phyloP scores from a whole-genome alignment of 1,284 basidiomycete species.

The Trichosporon ovoides region DNA sequence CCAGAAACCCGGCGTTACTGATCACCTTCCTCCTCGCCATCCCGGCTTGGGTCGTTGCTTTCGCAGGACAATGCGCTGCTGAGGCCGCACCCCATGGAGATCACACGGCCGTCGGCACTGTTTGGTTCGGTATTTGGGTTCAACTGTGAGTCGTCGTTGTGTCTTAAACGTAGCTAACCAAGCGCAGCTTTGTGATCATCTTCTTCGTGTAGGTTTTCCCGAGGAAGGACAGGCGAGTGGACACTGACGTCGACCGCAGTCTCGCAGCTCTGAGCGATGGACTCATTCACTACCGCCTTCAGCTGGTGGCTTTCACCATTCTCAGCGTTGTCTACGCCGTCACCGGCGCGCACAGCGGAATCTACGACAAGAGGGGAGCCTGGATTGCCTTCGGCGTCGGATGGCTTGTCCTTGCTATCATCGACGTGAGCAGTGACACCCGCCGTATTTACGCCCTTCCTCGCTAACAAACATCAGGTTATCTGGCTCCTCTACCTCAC shows the following conservation, averaged over 20 bases:
- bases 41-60: conserved; percentile 88
- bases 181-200: conserved; percentile 36
- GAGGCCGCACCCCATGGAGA: conserved; percentile 10
- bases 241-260: neutral
- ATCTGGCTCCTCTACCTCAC: conserved; percentile 96
- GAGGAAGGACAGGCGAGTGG: neutral
- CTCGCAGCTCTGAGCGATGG: conserved; percentile 19
- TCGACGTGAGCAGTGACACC: conserved; percentile 57
- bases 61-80: conserved; percentile 51
- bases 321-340: conserved; percentile 80
- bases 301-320: conserved; percentile 81
- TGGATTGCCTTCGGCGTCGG: conserved; percentile 80
- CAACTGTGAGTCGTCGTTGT: conserved; percentile 30
- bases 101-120: conserved; percentile 50
- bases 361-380: conserved; percentile 48
- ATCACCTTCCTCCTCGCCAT: conserved; percentile 75
- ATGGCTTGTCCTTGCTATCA: conserved; percentile 85
- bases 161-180: neutral
- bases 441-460: neutral
- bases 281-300: conserved; percentile 48
- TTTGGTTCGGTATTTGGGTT: conserved; percentile 86
- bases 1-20: conserved; percentile 83
- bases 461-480: conserved; percentile 55
- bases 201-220: conserved; percentile 37
- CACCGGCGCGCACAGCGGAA: conserved; percentile 9